Evolutionary conservation across 768 basidiomycete genomes (phyloP), one percentile per base, ranked within the genome.

Genomic region (Grammothele lineata): DNA sequence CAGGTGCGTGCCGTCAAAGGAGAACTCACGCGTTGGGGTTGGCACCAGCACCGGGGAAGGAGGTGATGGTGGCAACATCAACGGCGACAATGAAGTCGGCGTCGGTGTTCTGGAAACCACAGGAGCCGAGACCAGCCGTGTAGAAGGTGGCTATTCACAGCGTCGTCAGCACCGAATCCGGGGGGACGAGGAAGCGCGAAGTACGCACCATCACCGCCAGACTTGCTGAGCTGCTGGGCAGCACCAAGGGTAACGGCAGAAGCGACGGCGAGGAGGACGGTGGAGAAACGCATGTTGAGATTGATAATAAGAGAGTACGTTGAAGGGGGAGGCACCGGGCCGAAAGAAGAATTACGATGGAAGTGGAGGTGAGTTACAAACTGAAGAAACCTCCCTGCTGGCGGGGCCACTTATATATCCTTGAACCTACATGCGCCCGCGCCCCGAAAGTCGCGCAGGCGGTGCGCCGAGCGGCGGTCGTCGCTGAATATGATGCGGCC

Each of bases 101-200:
- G 21, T 54, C 57, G 9, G 3, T 53, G 57, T 67, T 71, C 43
- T 59, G 63, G 44, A 54, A 36, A n/a, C 72, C 73, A 45, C 73
- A 75, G 6, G 73, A 68, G 21, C 72, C 74, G 11, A 71, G 66
- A 34, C 72, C 73, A 7, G 55, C 41, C 0, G 3, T 26, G 43
- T 60, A 72, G 32, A 17, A 71, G 6, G 70, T 71, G 21, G 53
- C 70, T 55, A 25, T n/a, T n/a, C n/a, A n/a, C n/a, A n/a, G n/a
- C n/a, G n/a, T n/a, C n/a, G n/a, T n/a, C n/a, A n/a, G n/a, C n/a
- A n/a, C n/a, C n/a, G n/a, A n/a, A n/a, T 5, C 7, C n/a, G n/a
- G n/a, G n/a, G n/a, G n/a, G n/a, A n/a, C 21, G 25, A 18, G 12
- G 5, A 19, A 9, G 5, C 4, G 33, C 1, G 23, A 26, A 9